phyloP scores from a whole-genome alignment of 2,329 filamentous ascomycete genomes.

The Teratosphaeria pseudoeucalypti region DNA sequence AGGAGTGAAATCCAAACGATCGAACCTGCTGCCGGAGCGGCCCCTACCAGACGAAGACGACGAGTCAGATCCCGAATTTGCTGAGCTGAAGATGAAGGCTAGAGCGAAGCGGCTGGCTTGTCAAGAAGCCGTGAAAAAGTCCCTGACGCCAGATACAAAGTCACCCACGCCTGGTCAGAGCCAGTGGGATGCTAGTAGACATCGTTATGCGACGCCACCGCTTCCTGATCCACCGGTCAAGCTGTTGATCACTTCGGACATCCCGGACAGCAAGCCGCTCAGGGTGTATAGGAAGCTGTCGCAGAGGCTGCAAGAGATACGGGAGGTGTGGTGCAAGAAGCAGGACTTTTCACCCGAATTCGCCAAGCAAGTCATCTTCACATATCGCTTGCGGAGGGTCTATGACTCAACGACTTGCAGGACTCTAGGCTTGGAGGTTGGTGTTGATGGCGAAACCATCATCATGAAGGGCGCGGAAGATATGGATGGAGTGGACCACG shows the following conservation, averaged over 20 bases:
- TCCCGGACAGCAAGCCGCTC: conserved; percentile 51
- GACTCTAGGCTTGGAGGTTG: conserved; percentile 51
- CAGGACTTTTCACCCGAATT: conserved; percentile 45
- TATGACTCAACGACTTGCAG: conserved; percentile 67
- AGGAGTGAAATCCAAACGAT: conserved; percentile 1
- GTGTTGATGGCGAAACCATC: conserved; percentile 28
- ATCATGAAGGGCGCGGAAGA: conserved; percentile 37
- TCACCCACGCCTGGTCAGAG: conserved; percentile 5
- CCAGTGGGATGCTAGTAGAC: conserved; percentile 1
- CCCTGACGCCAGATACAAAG: conserved; percentile 7
- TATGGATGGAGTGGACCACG: conserved; percentile 42
- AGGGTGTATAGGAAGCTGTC: conserved; percentile 57
- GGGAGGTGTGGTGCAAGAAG: conserved; percentile 57
- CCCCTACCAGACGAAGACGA: conserved; percentile 12
- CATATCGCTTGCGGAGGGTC: conserved; percentile 63
- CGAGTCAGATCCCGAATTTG: conserved; percentile 34
- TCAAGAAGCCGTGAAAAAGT: conserved; percentile 9
- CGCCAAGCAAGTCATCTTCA: conserved; percentile 57
- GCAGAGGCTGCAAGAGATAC: conserved; percentile 57
- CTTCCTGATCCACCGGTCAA: conserved; percentile 43
- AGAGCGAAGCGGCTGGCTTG: conserved; percentile 26
- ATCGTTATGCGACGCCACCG: conserved; percentile 10
- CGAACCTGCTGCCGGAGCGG: not conserved
- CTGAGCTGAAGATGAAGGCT: conserved; percentile 32
- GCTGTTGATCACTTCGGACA: conserved; percentile 57